A percentile compares a stretch with the other conserved stretches of the same genome.
Conservation (phyloP, 768 basidiomycete genomes). For the Agrocybe praecox region DNA sequence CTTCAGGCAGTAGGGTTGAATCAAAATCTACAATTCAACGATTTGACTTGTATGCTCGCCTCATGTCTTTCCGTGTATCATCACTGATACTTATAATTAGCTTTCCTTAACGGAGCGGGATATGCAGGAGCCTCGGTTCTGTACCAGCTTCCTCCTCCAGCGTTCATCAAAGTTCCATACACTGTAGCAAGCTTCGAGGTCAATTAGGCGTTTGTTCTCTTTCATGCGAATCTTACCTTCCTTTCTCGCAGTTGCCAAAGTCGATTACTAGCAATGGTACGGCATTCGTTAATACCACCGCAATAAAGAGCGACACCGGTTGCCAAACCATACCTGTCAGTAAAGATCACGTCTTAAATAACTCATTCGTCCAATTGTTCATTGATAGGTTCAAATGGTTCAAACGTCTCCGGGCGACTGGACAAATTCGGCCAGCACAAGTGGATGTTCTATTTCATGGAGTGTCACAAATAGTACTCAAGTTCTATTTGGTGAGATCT, state of each 20-base stretch:
- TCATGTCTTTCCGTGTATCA: neutral
- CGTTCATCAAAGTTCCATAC: conserved; percentile 47
- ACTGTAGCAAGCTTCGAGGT: conserved; percentile 51
- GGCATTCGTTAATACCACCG: conserved; percentile 49
- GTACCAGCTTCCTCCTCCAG: conserved; percentile 45
- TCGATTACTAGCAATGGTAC: conserved; percentile 45
- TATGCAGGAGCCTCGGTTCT: conserved; percentile 52
- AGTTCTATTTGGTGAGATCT: conserved; percentile 44
- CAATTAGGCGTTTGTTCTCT: conserved; percentile 7
- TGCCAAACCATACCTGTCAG: conserved; percentile 43
- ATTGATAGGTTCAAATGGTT: conserved; percentile 37
- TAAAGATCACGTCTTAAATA: neutral
- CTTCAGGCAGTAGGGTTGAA: conserved; percentile 44
- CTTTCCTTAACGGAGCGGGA: conserved; percentile 56
- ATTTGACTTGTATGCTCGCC: conserved; percentile 44
- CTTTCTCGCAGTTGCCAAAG: conserved; percentile 34
- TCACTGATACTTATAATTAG: conserved; percentile 25
- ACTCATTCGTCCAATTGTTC: neutral
- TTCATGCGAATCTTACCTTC: neutral
- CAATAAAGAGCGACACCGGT: conserved; percentile 44
- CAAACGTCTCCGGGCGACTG: conserved; percentile 33
- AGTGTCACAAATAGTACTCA: conserved; percentile 38
- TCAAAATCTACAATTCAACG: conserved; percentile 43
- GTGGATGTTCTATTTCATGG: conserved; percentile 43
- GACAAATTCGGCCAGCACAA: conserved; percentile 43